These are phyloP conservation scores for Kappamyces sp. DNA, from an alignment of 192 early-diverging fungal genomes.

Conservation along the genomic window DNA sequence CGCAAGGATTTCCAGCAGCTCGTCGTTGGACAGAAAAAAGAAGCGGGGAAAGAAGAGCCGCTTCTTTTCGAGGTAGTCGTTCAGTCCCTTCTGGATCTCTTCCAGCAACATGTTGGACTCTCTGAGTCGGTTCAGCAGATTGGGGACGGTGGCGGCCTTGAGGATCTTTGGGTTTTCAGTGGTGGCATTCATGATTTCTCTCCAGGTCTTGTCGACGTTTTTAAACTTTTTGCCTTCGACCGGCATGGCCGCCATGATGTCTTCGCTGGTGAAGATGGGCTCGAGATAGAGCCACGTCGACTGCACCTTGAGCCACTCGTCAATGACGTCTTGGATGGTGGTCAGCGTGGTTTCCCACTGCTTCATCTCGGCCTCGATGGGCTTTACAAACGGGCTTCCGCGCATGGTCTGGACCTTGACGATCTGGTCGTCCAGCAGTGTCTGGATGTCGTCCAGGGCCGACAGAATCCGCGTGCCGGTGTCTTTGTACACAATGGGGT, in stretches of 20 bases:
- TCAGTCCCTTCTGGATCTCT: constrained; percentile 57
- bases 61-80: constrained; percentile 60
- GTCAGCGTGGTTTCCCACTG: constrained; percentile 49
- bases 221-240: constrained; percentile 54
- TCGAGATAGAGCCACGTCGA: constrained; percentile 58
- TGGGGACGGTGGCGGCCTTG: constrained; percentile 32
- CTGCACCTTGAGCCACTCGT: constrained; percentile 56
- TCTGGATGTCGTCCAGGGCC: constrained; percentile 54
- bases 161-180: constrained; percentile 51
- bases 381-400: constrained; percentile 54
- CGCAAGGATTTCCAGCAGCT: constrained; percentile 53
- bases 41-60: constrained; percentile 56
- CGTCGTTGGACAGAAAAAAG: constrained; percentile 60
- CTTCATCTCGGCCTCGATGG: constrained; percentile 55
- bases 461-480: constrained; percentile 51
- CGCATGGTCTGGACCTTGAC: constrained; percentile 60
- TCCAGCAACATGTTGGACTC: constrained; percentile 51
- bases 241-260: constrained; percentile 57
- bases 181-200: constrained; percentile 46
- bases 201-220: constrained; percentile 55
- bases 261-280: constrained; percentile 54
- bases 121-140: constrained; percentile 34
- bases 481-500: constrained; percentile 54
- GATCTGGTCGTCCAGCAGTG: constrained; percentile 54
- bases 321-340: constrained; percentile 53